Evolutionary conservation across 2,329 filamentous ascomycete genomes (phyloP).

Genomic region (Cercospora berteroae): DNA sequence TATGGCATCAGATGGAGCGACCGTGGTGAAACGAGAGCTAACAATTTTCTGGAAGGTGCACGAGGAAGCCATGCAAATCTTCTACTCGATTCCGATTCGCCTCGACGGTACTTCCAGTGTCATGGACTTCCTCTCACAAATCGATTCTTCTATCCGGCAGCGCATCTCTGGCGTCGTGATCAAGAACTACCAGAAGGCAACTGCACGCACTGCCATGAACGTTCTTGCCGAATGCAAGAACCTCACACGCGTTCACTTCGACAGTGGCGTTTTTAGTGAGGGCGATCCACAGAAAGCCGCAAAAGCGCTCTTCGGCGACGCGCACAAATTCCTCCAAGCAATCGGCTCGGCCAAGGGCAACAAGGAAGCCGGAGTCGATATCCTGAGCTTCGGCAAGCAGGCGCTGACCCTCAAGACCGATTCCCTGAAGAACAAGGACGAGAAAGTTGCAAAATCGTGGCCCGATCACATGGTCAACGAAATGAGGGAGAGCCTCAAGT

Average conservation of each 20-base stretch:
- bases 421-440: conserved; percentile 18
- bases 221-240: conserved; percentile 35
- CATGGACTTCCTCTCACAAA: conserved; percentile 36
- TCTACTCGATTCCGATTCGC: conserved; percentile 35
- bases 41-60: conserved; percentile 28
- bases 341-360: conserved; percentile 26
- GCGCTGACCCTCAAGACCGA: conserved; percentile 35
- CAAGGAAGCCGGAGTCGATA: conserved; percentile 31
- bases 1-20: conserved; percentile 9
- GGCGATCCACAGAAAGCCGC: conserved; percentile 37
- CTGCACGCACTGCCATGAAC: conserved; percentile 35
- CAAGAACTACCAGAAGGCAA: conserved; percentile 33
- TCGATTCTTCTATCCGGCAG: conserved; percentile 24
- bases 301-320: conserved; percentile 38
- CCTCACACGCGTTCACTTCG: conserved; percentile 34
- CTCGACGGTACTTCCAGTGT: conserved; percentile 37
- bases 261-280: conserved; percentile 30
- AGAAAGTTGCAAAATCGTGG: conserved; percentile 22
- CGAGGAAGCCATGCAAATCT: conserved; percentile 31
- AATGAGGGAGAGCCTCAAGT: conserved; percentile 31
- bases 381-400: conserved; percentile 32
- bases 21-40: neutral
- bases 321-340: conserved; percentile 33
- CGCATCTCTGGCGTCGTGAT: conserved; percentile 32
- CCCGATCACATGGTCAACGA: conserved; percentile 25